phyloP scores from a whole-genome alignment of 768 basidiomycete genomes.

The Russula sp. region DNA sequence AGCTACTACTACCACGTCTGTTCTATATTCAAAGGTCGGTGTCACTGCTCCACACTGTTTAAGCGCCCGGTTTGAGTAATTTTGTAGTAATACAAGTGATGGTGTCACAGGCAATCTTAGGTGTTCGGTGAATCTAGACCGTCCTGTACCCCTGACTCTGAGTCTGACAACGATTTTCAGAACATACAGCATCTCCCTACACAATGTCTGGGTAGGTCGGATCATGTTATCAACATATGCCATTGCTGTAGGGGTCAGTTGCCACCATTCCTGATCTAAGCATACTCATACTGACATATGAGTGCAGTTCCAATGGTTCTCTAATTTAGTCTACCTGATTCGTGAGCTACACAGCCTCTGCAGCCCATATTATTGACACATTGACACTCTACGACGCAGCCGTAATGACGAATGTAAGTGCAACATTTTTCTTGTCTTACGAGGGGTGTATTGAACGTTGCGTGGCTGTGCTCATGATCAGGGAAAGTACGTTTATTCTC shows the following conservation, averaged over 20 bases:
- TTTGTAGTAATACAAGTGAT: conserved; percentile 51
- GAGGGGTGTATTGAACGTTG: too few species aligned
- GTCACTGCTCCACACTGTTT: neutral
- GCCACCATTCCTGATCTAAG: conserved; percentile 23
- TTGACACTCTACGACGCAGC: too few species aligned
- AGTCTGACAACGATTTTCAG: conserved; percentile 29
- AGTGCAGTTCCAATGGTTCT: conserved; percentile 48
- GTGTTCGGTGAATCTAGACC: conserved; percentile 41
- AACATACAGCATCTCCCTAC: conserved; percentile 51
- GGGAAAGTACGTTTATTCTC: too few species aligned
- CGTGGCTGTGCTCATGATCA: too few species aligned
- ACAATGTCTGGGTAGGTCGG: conserved; percentile 38
- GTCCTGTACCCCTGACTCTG: neutral
- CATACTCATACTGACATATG: neutral
- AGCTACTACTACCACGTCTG: conserved; percentile 44
- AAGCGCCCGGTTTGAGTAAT: neutral
- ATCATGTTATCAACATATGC: conserved; percentile 37
- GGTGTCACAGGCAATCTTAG: conserved; percentile 61
- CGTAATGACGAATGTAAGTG: too few species aligned
- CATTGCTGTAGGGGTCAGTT: conserved; percentile 39
- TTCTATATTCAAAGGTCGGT: conserved; percentile 55
- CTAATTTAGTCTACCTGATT: conserved; percentile 44
- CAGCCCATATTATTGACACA: neutral
- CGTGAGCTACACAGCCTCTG: conserved; percentile 34
- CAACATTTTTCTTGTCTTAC: too few species aligned